Percentiles rank a stretch among this genome's conserved stretches.
Conservation (phyloP, 768 basidiomycete genomes). For the Phaeolepiota aurea region DNA sequence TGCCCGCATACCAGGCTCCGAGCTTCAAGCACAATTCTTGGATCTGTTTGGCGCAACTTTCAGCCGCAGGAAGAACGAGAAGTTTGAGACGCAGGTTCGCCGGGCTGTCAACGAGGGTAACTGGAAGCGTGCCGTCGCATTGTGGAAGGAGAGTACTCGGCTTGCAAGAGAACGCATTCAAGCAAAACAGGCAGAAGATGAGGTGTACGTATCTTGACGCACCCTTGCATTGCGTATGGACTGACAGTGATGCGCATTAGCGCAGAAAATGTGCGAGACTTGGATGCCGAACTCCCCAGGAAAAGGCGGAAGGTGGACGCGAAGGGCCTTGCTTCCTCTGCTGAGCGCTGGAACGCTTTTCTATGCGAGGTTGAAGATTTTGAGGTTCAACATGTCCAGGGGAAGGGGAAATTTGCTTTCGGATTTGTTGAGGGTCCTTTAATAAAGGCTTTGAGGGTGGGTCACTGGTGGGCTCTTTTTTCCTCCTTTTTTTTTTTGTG, state of each 20-base stretch:
- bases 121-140: slow-evolving; percentile 75
- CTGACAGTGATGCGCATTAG: slow-evolving; percentile 6
- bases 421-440: slow-evolving; percentile 94
- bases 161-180: slow-evolving; percentile 61
- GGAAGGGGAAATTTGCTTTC: slow-evolving; percentile 86
- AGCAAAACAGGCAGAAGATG: slow-evolving; percentile 17
- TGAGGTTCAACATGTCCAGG: slow-evolving; percentile 81
- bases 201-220: slow-evolving; percentile 14
- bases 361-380: slow-evolving; percentile 67
- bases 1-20: slow-evolving; percentile 66
- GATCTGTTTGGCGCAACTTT: slow-evolving; percentile 82
- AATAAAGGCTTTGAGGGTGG: slow-evolving; percentile 79
- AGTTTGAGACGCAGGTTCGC: slow-evolving; percentile 73
- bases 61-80: slow-evolving; percentile 82
- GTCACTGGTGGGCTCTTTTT: slow-evolving; percentile 69
- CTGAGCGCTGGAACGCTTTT: slow-evolving; percentile 59
- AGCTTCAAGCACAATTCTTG: slow-evolving; percentile 65
- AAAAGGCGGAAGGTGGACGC: slow-evolving; percentile 64
- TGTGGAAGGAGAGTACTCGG: slow-evolving; percentile 76
- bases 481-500: not conserved
- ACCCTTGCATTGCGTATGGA: not conserved
- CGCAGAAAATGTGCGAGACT: slow-evolving; percentile 5
- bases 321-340: slow-evolving; percentile 30
- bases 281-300: slow-evolving; percentile 37
- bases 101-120: slow-evolving; percentile 76